phyloP scores from a whole-genome alignment of 495 filamentous ascomycete genomes.

The Ramalina peruviana region DNA sequence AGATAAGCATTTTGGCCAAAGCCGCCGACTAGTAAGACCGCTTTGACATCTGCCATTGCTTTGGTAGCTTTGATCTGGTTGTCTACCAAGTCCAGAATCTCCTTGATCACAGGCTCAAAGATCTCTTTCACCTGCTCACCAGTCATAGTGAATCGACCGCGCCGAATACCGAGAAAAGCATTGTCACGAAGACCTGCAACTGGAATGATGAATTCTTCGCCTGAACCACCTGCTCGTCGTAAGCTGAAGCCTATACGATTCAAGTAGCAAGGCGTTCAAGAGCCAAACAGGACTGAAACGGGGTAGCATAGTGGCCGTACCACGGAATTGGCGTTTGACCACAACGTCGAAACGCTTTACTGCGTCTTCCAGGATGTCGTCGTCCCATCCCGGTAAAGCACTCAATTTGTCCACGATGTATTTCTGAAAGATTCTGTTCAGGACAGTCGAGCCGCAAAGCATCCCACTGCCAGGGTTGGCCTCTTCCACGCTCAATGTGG shows the following conservation, averaged over 20 bases:
- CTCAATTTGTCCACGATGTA: constrained; percentile 47
- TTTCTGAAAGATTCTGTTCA: constrained; percentile 57
- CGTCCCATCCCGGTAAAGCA: constrained; percentile 40
- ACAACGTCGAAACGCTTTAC: constrained; percentile 12
- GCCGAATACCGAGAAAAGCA: constrained; percentile 39
- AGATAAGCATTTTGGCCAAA: constrained; percentile 57
- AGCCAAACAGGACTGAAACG: too few relatives aligned
- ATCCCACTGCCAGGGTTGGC: constrained; percentile 51
- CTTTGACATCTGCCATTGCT: constrained; percentile 18
- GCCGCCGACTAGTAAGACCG: constrained; percentile 54
- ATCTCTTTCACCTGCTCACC: constrained; percentile 43
- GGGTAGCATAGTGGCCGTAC: constrained; percentile 1
- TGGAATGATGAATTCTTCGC: neutral
- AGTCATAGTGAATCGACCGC: constrained; percentile 44
- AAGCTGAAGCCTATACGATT: too few relatives aligned
- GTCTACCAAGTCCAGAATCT: constrained; percentile 46
- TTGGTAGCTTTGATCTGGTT: constrained; percentile 41
- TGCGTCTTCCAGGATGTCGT: constrained; percentile 41
- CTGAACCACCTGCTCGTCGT: neutral
- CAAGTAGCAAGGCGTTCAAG: too few relatives aligned
- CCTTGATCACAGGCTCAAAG: constrained; percentile 50
- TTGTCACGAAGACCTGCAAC: constrained; percentile 16
- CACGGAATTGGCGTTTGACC: constrained; percentile 11
- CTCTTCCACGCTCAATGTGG: constrained; percentile 42
- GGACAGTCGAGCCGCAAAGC: constrained; percentile 53